Base-by-base conservation (phyloP, 306 rosid genomes). In the Quercus gilva region DNA sequence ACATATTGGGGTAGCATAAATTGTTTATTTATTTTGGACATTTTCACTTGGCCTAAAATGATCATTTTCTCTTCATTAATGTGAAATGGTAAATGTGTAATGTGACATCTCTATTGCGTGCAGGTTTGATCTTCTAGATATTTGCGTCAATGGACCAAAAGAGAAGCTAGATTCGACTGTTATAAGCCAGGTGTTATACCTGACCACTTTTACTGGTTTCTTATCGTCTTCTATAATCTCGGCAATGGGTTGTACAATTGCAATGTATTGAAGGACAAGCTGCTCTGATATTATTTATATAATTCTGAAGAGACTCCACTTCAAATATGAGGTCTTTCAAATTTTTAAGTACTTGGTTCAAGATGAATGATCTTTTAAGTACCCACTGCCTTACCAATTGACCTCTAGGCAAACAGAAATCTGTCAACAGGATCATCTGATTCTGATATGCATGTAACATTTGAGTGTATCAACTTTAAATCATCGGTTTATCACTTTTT, bases 61-160 rank as follows among this genome's bases (percentile, higher is more conserved):
- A 29, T 35, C 10, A 37, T 35, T 55, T 56, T 7, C 23, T 19
- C 18, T 37, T 11, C 9, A 7, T 51, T 4, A n/a, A 45, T 70
- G 19, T 53, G 43, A 33, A 69, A 21, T 41, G 51, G 69, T 73
- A 60, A 19, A 12, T 26, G 7, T 33, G 56, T 35, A 55, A 37
- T 55, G 1, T 67, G 21, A 2, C 35, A 19, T 75, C 2, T 59
- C n/a, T 76, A 55, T 65, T 79, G 73, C n/a, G 3, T 76, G 68
- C 79, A 96, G 99, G 78, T 96, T 89, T 88, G 98, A 96, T 89
- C 96, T 96, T 88, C 94, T 96, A 12, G 96, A 93, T 82, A 78
- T 93, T 76, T 96, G 99, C 86, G 69, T 88, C 80, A 91, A 89
- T 80, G 99, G 99, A 71, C 98, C 99, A 55, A 93, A 96, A 65